Base-by-base conservation (phyloP, 2,329 filamentous ascomycete genomes). In the Ascochyta pisi region DNA sequence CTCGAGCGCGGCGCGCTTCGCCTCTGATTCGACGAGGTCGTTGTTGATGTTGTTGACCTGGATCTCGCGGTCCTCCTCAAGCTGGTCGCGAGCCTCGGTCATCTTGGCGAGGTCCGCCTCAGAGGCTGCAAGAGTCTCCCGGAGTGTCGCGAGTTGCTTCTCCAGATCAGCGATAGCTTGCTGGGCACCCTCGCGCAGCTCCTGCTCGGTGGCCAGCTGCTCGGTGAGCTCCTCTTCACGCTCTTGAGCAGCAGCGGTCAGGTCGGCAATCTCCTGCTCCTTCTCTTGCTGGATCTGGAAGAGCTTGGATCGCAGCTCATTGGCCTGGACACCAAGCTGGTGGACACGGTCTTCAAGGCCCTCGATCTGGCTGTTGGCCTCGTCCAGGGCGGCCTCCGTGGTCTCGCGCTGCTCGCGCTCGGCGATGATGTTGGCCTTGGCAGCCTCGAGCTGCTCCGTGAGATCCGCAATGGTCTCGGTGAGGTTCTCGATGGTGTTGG, bases 261-360 rank as follows among this genome's bases (percentile, higher is more conserved):
- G 65, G 16, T 76, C 64, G 41, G 70, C 67, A 38, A 81, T 67
- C n/a, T 71, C 58, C 24, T 66, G 52, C 38, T 77, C 73, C 60
- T 78, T 76, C 42, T 77, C 68, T 57, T 78, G 72, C 65, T 82
- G 80, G 2, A 77, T 67, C 44, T 78, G 70, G 63, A 79, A 81
- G 6, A 82, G 65, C 65, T 81, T 82, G 50, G 77, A 74, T 3
- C 79, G 78, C 24, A 82, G 73, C 60, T 80, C 74, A 29, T 82
- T 81, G n/a, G 78, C 78, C 56, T 80, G 73, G 15, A 76, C 67
- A 37, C 80, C 79, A n/a, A 70, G 64, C 19, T 76, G 69, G 22
- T 76, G 73, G 5, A 81, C 64, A 50, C 75, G 76, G 23, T 69
- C 48, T 19, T 78, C 73, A 22, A 81, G 70, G 6, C 74, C 73